Evolutionary conservation across 129 eudicot genomes (phyloP).

Genomic region (Saposhnikovia divaricata): DNA sequence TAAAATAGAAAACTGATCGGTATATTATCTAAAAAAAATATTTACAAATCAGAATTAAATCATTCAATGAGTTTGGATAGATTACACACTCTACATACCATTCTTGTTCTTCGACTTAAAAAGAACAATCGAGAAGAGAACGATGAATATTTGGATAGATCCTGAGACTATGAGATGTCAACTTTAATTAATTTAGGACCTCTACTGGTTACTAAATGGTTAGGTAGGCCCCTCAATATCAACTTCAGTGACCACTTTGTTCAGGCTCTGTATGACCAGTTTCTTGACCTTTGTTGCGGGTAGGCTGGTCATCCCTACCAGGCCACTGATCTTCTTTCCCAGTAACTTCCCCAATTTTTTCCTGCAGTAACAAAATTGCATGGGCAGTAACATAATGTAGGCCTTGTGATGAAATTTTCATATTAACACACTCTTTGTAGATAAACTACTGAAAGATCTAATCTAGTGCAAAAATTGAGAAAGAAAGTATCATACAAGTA

Average conservation of each 20-base stretch:
- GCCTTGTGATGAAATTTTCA: background rate
- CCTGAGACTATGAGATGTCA: slow-evolving; percentile 33
- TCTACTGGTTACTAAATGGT: slow-evolving; percentile 27
- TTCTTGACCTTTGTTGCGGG: slow-evolving; percentile 30
- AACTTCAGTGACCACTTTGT: slow-evolving; percentile 35
- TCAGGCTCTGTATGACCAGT: slow-evolving; percentile 22
- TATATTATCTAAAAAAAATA: too few species aligned
- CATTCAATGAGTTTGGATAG: too few species aligned
- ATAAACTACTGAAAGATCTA: background rate
- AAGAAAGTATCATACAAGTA: background rate
- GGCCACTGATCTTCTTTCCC: slow-evolving; percentile 41
- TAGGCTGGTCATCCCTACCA: slow-evolving; percentile 38
- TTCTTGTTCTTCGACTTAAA: slow-evolving; percentile 17
- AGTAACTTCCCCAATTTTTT: slow-evolving; percentile 61
- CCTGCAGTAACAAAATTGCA: slow-evolving; percentile 40
- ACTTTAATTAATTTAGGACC: slow-evolving; percentile 30
- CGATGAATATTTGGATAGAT: slow-evolving; percentile 20
- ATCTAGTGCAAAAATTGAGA: background rate
- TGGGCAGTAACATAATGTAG: background rate
- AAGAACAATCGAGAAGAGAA: slow-evolving; percentile 24
- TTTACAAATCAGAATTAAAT: too few species aligned
- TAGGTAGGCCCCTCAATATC: slow-evolving; percentile 29
- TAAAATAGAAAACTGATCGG: too few species aligned
- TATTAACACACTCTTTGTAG: background rate
- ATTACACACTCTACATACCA: slow-evolving; percentile 23